phyloP scores from a whole-genome alignment of 2,329 filamentous ascomycete genomes.

The Cordyceps militaris region DNA sequence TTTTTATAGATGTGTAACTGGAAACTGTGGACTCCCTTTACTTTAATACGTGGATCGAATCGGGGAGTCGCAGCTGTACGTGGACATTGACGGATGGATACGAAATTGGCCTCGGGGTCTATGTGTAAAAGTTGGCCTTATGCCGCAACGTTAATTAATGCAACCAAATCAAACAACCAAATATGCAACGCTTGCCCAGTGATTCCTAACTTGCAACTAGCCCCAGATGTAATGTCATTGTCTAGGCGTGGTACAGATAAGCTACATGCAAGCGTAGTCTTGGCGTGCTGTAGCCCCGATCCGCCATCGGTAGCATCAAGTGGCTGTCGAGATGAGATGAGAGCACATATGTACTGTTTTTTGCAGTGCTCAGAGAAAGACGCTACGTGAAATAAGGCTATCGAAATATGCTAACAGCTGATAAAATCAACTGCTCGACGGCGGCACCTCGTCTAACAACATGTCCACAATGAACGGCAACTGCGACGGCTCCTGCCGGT shows the following conservation, averaged over 20 bases:
- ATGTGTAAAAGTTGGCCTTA: constrained; percentile 5
- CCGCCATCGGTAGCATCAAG: background rate
- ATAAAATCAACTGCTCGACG: background rate
- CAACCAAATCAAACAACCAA: background rate
- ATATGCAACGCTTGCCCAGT: background rate
- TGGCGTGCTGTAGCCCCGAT: background rate
- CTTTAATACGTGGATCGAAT: constrained; percentile 8
- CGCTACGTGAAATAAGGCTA: background rate
- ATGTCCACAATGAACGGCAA: constrained; percentile 48
- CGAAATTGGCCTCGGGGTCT: background rate
- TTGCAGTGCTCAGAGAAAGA: no score
- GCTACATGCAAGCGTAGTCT: background rate
- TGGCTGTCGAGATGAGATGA: background rate
- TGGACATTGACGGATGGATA: background rate
- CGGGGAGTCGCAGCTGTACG: background rate
- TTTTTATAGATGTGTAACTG: background rate
- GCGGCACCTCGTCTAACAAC: constrained; percentile 26
- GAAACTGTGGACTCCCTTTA: constrained; percentile 1
- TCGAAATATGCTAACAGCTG: background rate
- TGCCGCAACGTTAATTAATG: constrained; percentile 10
- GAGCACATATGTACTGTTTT: background rate
- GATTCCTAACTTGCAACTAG: background rate
- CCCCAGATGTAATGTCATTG: background rate
- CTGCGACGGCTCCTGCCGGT: constrained; percentile 35
- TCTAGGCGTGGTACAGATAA: background rate